These are phyloP conservation scores for Aegilops sharonensis DNA, from an alignment of 176 grass and related monocot genomes.

Conservation along the genomic window DNA sequence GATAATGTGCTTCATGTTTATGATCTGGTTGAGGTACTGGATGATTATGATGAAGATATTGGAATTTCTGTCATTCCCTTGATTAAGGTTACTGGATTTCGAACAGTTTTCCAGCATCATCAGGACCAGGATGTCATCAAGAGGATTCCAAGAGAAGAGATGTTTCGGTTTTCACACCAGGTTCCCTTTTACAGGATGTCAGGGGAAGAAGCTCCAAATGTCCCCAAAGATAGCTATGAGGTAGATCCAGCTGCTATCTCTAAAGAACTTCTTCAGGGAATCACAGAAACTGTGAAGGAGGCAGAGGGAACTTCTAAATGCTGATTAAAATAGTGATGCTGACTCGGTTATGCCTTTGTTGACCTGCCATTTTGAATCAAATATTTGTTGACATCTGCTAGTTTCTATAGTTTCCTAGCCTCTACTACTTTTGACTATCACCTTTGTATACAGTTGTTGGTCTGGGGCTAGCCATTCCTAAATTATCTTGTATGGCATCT, in stretches of 20 bases:
- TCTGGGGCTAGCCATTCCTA: slow-evolving; percentile 25
- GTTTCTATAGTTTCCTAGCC: slow-evolving; percentile 33
- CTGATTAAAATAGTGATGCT: slow-evolving; percentile 29
- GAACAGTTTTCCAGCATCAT: slow-evolving; percentile 49
- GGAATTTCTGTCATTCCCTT: slow-evolving; percentile 55
- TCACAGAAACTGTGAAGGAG: slow-evolving; percentile 15
- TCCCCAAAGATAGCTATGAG: slow-evolving; percentile 63
- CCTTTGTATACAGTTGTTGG: slow-evolving; percentile 25
- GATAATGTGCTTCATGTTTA: slow-evolving; percentile 53
- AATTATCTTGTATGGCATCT: slow-evolving; percentile 2
- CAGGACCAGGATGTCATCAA: slow-evolving; percentile 20
- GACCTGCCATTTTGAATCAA: slow-evolving; percentile 31
- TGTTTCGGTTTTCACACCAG: slow-evolving; percentile 71
- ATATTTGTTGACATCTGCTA: slow-evolving; percentile 2
- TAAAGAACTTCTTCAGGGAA: slow-evolving; percentile 58
- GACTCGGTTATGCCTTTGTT: slow-evolving; percentile 18
- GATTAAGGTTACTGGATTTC: slow-evolving; percentile 51
- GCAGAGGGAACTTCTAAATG: slow-evolving; percentile 21
- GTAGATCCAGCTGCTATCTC: slow-evolving; percentile 64
- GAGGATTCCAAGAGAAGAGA: slow-evolving; percentile 56
- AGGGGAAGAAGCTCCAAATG: slow-evolving; percentile 56
- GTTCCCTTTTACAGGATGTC: slow-evolving; percentile 63
- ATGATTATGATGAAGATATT: slow-evolving; percentile 48
- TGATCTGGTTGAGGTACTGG: slow-evolving; percentile 52
- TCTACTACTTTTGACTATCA: slow-evolving; percentile 30